A percentile compares a stretch with the other conserved stretches of the same genome.
Evolutionary conservation across 495 filamentous ascomycete genomes (phyloP).

Genomic region (Penicillium cinerascens): DNA sequence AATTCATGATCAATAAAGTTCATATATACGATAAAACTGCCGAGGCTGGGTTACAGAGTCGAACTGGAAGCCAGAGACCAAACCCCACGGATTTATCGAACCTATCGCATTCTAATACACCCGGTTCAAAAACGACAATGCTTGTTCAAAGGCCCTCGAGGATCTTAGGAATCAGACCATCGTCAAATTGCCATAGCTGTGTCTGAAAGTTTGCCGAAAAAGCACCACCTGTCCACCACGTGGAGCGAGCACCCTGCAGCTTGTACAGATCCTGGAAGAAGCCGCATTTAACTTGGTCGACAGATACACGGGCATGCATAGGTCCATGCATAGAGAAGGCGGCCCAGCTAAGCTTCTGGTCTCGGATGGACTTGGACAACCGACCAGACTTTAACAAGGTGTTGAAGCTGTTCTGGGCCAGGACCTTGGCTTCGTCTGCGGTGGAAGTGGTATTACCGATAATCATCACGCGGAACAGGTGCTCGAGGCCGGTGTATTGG

Average conservation of each 20-base stretch:
- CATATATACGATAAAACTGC: too few species aligned
- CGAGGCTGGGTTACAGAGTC: too few species aligned
- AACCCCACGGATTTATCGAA: too few species aligned
- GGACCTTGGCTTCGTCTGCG: slow-evolving; percentile 22
- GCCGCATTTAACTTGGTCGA: slow-evolving; percentile 28
- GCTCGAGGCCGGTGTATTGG: slow-evolving; percentile 25
- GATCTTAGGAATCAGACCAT: slow-evolving; percentile 6
- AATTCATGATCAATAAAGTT: too few species aligned
- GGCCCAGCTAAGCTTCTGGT: slow-evolving; percentile 26
- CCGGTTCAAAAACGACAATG: too few species aligned
- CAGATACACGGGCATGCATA: slow-evolving; percentile 30
- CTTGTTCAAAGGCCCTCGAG: neutral
- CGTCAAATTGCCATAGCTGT: slow-evolving; percentile 39
- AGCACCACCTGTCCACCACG: slow-evolving; percentile 42
- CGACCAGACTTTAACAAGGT: slow-evolving; percentile 28
- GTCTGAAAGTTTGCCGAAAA: slow-evolving; percentile 38
- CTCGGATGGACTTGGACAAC: slow-evolving; percentile 11
- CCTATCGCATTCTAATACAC: too few species aligned
- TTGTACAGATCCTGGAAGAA: slow-evolving; percentile 35
- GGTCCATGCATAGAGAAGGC: slow-evolving; percentile 37
- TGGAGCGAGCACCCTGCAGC: slow-evolving; percentile 37
- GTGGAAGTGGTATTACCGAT: slow-evolving; percentile 32
- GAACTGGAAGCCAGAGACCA: too few species aligned
- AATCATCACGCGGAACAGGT: slow-evolving; percentile 38
- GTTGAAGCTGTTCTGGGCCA: slow-evolving; percentile 25